These are phyloP conservation scores for Ormosia semicastrata DNA, from an alignment of 306 rosid species.

Conservation along the genomic window DNA sequence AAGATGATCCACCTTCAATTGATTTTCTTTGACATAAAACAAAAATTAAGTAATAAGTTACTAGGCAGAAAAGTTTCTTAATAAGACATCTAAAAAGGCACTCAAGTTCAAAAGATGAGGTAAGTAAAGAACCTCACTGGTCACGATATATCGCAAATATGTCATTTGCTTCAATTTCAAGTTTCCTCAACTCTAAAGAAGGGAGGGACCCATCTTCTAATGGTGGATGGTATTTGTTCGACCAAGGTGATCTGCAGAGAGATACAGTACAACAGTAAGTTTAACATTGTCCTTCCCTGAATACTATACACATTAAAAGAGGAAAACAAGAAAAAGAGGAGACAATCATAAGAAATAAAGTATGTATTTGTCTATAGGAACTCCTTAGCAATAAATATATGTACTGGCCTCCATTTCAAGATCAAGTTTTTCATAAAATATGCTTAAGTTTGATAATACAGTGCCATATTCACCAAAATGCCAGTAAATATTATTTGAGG, in stretches of 20 bases:
- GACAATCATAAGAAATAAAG: not conserved
- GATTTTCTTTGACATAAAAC: slow-evolving; percentile 10
- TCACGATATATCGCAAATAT: slow-evolving; percentile 93
- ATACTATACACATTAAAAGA: not conserved
- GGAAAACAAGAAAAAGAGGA: not conserved
- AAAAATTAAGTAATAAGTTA: not conserved
- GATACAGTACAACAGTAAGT: not conserved
- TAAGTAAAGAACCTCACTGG: slow-evolving; percentile 99
- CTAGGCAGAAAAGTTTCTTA: slow-evolving; percentile 6
- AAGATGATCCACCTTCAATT: slow-evolving; percentile 1
- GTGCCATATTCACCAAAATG: not conserved
- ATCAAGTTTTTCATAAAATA: slow-evolving; percentile 1
- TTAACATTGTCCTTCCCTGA: not conserved
- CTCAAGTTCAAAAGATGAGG: slow-evolving; percentile 49
- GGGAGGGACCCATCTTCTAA: slow-evolving; percentile 90
- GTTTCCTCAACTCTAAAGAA: slow-evolving; percentile 75
- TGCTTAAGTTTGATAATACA: not conserved
- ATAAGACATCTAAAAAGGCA: not conserved
- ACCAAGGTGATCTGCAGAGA: slow-evolving; percentile 90
- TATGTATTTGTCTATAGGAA: not conserved
- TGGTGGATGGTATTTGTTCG: slow-evolving; percentile 82
- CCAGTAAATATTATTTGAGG: not conserved
- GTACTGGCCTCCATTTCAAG: not conserved
- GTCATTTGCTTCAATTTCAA: slow-evolving; percentile 93
- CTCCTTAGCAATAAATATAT: not conserved